Base-by-base conservation (phyloP, 2,329 filamentous ascomycete genomes). In the Colletotrichum eleusines region DNA sequence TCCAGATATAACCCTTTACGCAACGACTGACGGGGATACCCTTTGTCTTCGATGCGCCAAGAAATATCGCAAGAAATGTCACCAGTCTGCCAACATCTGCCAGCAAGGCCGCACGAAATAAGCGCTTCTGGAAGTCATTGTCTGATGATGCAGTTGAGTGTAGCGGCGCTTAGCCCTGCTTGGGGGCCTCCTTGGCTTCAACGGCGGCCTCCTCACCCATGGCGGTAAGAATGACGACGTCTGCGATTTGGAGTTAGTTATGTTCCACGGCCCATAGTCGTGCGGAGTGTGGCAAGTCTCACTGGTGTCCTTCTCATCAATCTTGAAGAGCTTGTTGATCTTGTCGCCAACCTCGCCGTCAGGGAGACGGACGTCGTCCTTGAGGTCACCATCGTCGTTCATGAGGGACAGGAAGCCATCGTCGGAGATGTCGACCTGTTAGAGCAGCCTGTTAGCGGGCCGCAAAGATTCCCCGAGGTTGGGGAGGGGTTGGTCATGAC, bases 371-470 rank as follows among this genome's bases (percentile, higher is more conserved):
- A 98, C 94, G 82, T 99, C 95, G 79, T 97, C 94, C 90, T 98
- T 98, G 86, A 90, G 92, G 82, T 89, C 87, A 81, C 95, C 95
- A 77, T 92, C 89, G 75, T 95, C 92, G 81, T 88, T 89, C 92
- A 98, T 97, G 81, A 99, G 92, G 81, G 92, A 95, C 77, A 99
- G 92, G 91, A 93, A 98, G 75, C 89, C 94, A 81, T 98, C 96
- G 79, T 98, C 96, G 76, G 92, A 92, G 84, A 98, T 92, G 83
- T 98, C 92, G 79, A 98, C 89, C 94, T 97, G 77, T 20, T 11
- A 7, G 28, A 31, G 50, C 7, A 31, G n/a, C 18, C 26, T 62
- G 35, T 66, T 63, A 66, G 57, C 71, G 69, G 66, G 44, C 33
- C 4, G 6, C 74, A 67, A 31, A 72, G 51, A 53, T 31, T n/a